Conservation (phyloP, 768 basidiomycete genomes). For the Pulveroboletus sp. region DNA sequence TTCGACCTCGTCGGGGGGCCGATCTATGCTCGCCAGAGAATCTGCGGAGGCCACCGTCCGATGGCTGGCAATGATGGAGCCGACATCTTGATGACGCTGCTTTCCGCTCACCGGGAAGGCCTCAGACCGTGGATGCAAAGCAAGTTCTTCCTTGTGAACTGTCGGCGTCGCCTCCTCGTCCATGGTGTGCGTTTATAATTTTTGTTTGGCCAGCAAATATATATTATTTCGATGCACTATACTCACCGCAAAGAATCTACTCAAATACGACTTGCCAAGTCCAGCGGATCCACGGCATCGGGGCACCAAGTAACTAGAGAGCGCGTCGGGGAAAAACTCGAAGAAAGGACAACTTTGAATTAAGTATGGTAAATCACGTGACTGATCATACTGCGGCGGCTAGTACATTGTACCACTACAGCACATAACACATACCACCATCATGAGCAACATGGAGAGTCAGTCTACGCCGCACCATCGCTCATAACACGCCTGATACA, state of each 20-base stretch:
- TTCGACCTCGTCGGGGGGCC: slow-evolving; percentile 35
- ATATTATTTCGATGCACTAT: no score
- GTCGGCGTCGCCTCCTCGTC: not conserved
- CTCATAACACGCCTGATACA: slow-evolving; percentile 1
- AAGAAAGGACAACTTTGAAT: no score
- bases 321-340: no score
- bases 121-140: not conserved
- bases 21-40: slow-evolving; percentile 43
- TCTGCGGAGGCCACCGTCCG: slow-evolving; percentile 30
- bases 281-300: no score
- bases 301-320: no score
- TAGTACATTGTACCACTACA: not conserved
- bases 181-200: not conserved
- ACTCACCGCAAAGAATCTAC: no score
- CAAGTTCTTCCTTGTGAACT: not conserved
- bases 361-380: not conserved
- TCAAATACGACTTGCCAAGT: no score
- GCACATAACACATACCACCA: not conserved
- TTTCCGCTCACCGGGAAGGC: slow-evolving; percentile 5
- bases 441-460: slow-evolving; percentile 90
- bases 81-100: slow-evolving; percentile 27
- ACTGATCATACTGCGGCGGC: not conserved
- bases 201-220: not conserved
- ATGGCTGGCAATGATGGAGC: slow-evolving; percentile 35
- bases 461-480: slow-evolving; percentile 31